Percentiles rank a stretch among this genome's conserved stretches.
These are phyloP conservation scores for Musa schizocarpa DNA, from an alignment of 176 grass and related monocot species.

Conservation along the genomic window DNA sequence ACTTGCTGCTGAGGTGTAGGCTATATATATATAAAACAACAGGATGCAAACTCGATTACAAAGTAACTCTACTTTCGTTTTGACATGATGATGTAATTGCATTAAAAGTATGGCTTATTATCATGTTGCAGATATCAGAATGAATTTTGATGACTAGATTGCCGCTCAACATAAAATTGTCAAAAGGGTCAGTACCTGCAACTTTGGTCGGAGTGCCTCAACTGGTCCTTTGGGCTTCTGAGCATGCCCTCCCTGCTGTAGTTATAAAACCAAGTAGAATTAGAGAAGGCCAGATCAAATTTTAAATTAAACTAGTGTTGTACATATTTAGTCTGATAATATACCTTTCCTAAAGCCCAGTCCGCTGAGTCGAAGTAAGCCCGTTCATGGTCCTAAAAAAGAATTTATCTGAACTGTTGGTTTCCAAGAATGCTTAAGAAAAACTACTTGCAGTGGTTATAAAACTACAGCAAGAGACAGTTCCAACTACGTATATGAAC, in stretches of 20 bases:
- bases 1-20: neutral
- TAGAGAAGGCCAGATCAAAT: neutral
- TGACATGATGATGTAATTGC: too few relatives aligned
- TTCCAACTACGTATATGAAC: neutral
- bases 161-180: too few relatives aligned
- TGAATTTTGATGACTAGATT: too few relatives aligned
- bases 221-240: conserved; percentile 6
- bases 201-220: conserved; percentile 8
- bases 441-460: too few relatives aligned
- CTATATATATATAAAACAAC: neutral
- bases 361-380: conserved; percentile 13
- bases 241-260: neutral
- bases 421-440: too few relatives aligned
- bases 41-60: too few relatives aligned
- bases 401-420: neutral
- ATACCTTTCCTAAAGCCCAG: conserved; percentile 15
- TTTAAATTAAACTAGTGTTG: too few relatives aligned
- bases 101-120: too few relatives aligned
- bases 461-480: too few relatives aligned
- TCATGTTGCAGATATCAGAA: too few relatives aligned
- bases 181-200: neutral
- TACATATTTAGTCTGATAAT: neutral
- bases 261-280: neutral
- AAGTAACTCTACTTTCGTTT: neutral
- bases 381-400: conserved; percentile 15